Conservation (phyloP, 371 early-diverging fungal genomes). For the Mycotypha africana region DNA sequence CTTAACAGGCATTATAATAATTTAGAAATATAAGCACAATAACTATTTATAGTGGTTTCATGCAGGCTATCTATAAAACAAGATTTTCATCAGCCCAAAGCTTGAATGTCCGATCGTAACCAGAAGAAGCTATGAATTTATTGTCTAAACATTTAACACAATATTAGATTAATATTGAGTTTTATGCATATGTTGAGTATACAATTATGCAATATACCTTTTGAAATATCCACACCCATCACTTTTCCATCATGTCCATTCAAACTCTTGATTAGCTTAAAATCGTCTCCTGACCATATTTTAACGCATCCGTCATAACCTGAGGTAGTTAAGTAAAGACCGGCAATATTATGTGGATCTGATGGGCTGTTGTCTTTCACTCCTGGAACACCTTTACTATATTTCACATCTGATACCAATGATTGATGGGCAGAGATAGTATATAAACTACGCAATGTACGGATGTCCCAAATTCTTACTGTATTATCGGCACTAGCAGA, state of each 20-base stretch:
- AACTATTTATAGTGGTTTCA: no score
- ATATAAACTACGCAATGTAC: constrained; percentile 69
- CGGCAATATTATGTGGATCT: constrained; percentile 33
- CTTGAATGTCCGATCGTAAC: constrained; percentile 94
- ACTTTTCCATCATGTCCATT: constrained; percentile 90
- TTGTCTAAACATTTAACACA: constrained; percentile 47
- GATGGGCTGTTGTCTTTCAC: constrained; percentile 12
- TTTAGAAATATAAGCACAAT: no score
- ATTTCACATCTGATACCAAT: constrained; percentile 80
- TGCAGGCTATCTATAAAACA: constrained; percentile 24
- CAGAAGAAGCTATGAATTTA: constrained; percentile 77
- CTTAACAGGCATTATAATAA: no score
- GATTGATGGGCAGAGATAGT: constrained; percentile 92
- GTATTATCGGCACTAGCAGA: constrained; percentile 82
- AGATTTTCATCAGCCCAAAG: constrained; percentile 70
- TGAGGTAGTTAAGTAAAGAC: constrained; percentile 61
- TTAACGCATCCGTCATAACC: constrained; percentile 92
- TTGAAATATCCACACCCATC: constrained; percentile 80
- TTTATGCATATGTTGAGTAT: neutral
- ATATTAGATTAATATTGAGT: neutral
- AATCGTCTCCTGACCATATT: constrained; percentile 92
- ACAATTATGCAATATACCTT: constrained; percentile 39
- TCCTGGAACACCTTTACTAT: constrained; percentile 34
- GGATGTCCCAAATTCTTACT: constrained; percentile 89
- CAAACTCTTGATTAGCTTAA: constrained; percentile 80